phyloP scores from a whole-genome alignment of 2,329 filamentous ascomycete genomes.

The Pseudogymnoascus sp. region DNA sequence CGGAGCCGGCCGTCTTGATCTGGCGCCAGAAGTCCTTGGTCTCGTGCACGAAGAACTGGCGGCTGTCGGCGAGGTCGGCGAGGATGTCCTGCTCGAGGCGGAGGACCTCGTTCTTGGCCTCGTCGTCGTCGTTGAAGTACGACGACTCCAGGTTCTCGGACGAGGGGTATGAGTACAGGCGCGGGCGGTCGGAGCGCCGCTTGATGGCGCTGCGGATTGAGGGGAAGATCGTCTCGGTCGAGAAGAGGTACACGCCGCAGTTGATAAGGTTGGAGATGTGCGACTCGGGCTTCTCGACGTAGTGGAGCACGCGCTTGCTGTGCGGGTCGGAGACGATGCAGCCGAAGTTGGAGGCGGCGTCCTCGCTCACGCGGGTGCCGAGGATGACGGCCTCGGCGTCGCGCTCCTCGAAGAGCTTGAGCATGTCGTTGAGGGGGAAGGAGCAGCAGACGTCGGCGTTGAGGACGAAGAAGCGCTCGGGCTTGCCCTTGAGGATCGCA shows the following conservation, averaged over 20 bases:
- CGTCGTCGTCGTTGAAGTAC: constrained; percentile 63
- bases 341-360: constrained; percentile 90
- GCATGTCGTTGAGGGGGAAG: constrained; percentile 93
- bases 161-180: constrained; percentile 88
- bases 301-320: constrained; percentile 92
- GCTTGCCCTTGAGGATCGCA: constrained; percentile 90
- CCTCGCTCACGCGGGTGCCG: constrained; percentile 82
- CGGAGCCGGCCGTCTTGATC: constrained; percentile 97
- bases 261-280: constrained; percentile 99
- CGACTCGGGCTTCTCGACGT: constrained; percentile 97
- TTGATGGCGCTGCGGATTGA: constrained; percentile 92
- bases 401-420: constrained; percentile 86
- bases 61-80: constrained; percentile 89
- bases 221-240: constrained; percentile 92
- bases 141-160: constrained; percentile 81
- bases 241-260: constrained; percentile 97
- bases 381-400: constrained; percentile 95
- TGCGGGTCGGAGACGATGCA: constrained; percentile 94
- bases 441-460: constrained; percentile 99
- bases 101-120: constrained; percentile 74
- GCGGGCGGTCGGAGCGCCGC: constrained; percentile 82
- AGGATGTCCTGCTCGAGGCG: constrained; percentile 96
- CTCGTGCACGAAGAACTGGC: constrained; percentile 97
- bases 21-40: constrained; percentile 99
- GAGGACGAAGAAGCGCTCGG: constrained; percentile 91